Conservation (phyloP, 192 early-diverging fungal species). For the Powellomyces hirtus region DNA sequence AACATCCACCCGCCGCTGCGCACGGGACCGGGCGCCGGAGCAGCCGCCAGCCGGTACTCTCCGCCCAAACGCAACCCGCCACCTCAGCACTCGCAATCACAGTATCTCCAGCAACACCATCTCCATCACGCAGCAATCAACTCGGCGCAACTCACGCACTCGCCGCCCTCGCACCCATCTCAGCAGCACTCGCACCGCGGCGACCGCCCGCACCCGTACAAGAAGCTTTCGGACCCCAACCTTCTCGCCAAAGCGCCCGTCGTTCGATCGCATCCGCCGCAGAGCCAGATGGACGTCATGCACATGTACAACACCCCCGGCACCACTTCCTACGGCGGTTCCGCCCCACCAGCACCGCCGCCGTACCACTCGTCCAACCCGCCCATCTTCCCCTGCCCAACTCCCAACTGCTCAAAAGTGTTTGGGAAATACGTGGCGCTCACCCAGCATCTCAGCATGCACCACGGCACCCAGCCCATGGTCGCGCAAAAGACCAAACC, state of each 20-base stretch:
- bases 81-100: neutral
- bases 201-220: neutral
- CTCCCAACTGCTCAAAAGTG: slow-evolving; percentile 8
- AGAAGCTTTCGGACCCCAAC: neutral
- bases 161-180: neutral
- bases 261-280: neutral
- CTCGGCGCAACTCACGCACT: neutral
- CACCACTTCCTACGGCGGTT: neutral
- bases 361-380: neutral
- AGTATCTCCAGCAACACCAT: neutral
- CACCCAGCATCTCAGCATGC: slow-evolving; percentile 3
- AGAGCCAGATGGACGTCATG: too few relatives aligned
- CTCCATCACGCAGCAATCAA: neutral
- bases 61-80: neutral
- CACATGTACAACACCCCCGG: slow-evolving; percentile 1
- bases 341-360: neutral
- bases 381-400: slow-evolving; percentile 13
- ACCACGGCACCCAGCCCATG: neutral
- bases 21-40: slow-evolving; percentile 7
- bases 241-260: neutral
- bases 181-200: slow-evolving; percentile 4
- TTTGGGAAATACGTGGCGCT: slow-evolving; percentile 11
- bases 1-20: neutral
- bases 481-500: slow-evolving; percentile 30
- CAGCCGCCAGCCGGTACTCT: slow-evolving; percentile 9